A percentile compares a stretch with the other conserved stretches of the same genome.
Conservation (phyloP, 345 rosid genomes). For the Iberis pinnata region DNA sequence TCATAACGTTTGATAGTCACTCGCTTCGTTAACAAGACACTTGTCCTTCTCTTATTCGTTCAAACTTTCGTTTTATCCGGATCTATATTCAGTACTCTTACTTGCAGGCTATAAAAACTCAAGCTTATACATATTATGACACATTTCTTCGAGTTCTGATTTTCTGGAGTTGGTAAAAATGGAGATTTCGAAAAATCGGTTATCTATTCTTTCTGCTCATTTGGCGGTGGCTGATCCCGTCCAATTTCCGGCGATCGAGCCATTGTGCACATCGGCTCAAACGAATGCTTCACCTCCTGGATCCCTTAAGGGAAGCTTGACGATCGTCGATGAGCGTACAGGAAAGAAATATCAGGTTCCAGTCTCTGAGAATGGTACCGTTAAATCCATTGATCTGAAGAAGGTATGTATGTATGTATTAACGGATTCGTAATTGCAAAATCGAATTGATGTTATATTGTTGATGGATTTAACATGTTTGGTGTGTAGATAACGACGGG, state of each 20-base stretch:
- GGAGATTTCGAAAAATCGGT: too few relatives aligned
- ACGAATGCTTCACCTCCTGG: conserved; percentile 27
- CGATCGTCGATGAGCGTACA: conserved; percentile 65
- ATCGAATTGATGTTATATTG: not conserved
- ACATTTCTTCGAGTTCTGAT: too few relatives aligned
- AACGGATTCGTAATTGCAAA: too few relatives aligned
- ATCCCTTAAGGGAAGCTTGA: conserved; percentile 45
- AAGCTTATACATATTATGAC: too few relatives aligned
- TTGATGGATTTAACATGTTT: not conserved
- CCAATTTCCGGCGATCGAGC: conserved; percentile 29
- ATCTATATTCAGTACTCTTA: too few relatives aligned
- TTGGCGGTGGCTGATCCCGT: not conserved
- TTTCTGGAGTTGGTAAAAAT: too few relatives aligned
- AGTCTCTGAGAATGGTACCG: conserved; percentile 57
- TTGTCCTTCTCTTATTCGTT: too few relatives aligned
- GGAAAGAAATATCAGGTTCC: conserved; percentile 53
- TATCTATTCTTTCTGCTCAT: not conserved
- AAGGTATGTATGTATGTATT: too few relatives aligned
- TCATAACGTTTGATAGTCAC: too few relatives aligned
- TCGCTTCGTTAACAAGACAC: too few relatives aligned
- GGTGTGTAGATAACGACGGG: conserved; percentile 55
- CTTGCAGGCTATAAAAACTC: too few relatives aligned
- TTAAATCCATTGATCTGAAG: conserved; percentile 66
- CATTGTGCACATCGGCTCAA: conserved; percentile 43
- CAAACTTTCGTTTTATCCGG: too few relatives aligned